Base-by-base conservation (phyloP, 1,284 basidiomycete genomes). In the Fomitiporia mediterranea region DNA sequence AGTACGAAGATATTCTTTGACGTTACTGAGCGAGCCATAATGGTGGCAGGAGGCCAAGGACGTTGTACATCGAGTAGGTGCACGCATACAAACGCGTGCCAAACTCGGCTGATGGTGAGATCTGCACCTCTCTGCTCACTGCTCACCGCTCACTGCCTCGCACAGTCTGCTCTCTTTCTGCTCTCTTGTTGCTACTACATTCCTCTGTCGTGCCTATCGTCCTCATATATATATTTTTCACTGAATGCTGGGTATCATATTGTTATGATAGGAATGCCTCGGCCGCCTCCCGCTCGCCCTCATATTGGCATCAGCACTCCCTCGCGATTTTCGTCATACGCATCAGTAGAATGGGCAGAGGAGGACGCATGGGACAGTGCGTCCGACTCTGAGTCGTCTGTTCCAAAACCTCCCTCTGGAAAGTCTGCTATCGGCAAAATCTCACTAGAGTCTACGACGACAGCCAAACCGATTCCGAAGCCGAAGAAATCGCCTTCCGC, bases 281-380 rank as follows among this genome's bases (percentile, higher is more conserved):
- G 83, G 63, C 81, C 87, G 30, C 88, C 89, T 52, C 88, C 88
- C 63, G 76, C 86, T 42, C 79, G 87, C 55, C 88, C 89, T 44
- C 87, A 91, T 69, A 81, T 87, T 60, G 83, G 78, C 48, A 73
- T 89, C 47, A 79, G 81, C 59, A 74, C 83, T 3, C 76, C 81
- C 13, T 63, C 70, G 63, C 77, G 79, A 65, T 80, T 78, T 64
- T 67, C 74, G 40, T 63, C 70, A 57, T 71, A 75, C 60, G 64
- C 68, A 9, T 65, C 55, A 25, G 51, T 58, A 7, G 66, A 89
- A 56, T 87, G 88, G 86, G 85, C 73, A 9, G 88, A 91, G 67
- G 91, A 94, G 63, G 91, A 94, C 68, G 91, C 85, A 44, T 94
- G 92, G 91, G 91, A 94, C 73, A 89, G 86, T 63, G 79, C 79